Evolutionary conservation across 768 basidiomycete species (phyloP), one percentile per base, ranked within the genome.

Genomic region (Lentinula aciculospora): DNA sequence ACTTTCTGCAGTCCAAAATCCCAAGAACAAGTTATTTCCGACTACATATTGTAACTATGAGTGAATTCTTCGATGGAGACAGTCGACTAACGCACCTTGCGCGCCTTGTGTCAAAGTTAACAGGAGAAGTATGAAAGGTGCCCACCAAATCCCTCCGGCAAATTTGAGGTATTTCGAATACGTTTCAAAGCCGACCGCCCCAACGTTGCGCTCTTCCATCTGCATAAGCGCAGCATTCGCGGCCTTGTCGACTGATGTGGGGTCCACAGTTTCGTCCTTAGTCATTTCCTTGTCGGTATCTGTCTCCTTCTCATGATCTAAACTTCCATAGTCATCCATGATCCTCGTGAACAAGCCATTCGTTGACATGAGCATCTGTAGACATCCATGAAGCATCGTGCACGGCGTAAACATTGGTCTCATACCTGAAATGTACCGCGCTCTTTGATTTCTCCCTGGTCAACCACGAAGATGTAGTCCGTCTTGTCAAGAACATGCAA

Each of bases 391-490:
- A 36, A 37, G 27, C 56, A 5, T 56, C 61, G 19, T 13, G 58
- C 3, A 45, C 51, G 23, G n/a, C 8, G 34, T 6, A n/a, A 40
- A 53, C 9, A 12, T 6, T 4, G 28, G 28, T 10, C 23, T 66
- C 62, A 63, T 60, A 81, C 83, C 55, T 71, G 57, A 60, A 82
- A 88, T 1, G 83, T 80, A 3, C 88, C 88, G 63, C 84, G 73
- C 67, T 88, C 87, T 3, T 75, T 75, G 46, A 89, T 81, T 8
- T 69, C 65, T 7, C 82, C 84, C 47, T 81, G 68, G 40, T 84
- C 81, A 71, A 88, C 76, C 51, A 86, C 78, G 59, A 84, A 84
- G 53, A 89, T 84, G 62, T 82, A 81, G 62, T 86, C 85, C 2
- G 78, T 73, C 61, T 78, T 81, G 56, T 83, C 78, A 5, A 85